Percentiles rank a stretch among this genome's conserved stretches.
These are phyloP conservation scores for Staphylotrichum tortipilum DNA, from an alignment of 495 filamentous ascomycete species.

Conservation along the genomic window DNA sequence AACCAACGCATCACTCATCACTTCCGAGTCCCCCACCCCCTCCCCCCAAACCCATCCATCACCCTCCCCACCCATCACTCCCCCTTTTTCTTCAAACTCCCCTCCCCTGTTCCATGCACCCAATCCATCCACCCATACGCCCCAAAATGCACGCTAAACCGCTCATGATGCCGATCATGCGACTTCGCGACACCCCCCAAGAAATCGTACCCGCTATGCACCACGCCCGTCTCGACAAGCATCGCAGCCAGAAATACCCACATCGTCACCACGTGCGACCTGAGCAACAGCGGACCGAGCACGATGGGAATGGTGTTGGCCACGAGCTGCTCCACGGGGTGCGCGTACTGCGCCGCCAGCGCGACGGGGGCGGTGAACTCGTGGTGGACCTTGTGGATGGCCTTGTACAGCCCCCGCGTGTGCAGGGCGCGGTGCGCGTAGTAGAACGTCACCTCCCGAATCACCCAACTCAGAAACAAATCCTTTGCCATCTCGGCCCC, in stretches of 20 bases:
- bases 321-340: constrained; percentile 49
- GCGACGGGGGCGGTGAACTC: constrained; percentile 51
- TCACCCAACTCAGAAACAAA: constrained; percentile 36
- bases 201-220: constrained; percentile 52
- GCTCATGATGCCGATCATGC: constrained; percentile 49
- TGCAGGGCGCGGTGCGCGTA: constrained; percentile 49
- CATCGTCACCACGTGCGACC: constrained; percentile 43
- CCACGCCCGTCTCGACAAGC: constrained; percentile 42
- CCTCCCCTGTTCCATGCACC: constrained; percentile 33
- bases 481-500: constrained; percentile 31
- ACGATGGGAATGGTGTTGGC: constrained; percentile 47
- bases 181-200: constrained; percentile 31
- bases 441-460: constrained; percentile 49
- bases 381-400: constrained; percentile 52
- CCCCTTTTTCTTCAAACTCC: constrained; percentile 12
- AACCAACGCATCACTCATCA: no score
- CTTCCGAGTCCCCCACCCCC: no score
- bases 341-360: constrained; percentile 49
- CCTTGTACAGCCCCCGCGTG: constrained; percentile 37
- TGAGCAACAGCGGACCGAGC: constrained; percentile 40
- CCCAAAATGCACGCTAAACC: constrained; percentile 33
- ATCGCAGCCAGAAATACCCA: constrained; percentile 41
- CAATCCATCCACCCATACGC: constrained; percentile 35
- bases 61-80: not conserved
- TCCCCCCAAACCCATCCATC: no score